A percentile compares a stretch with the other conserved stretches of the same genome.
phyloP scores from a whole-genome alignment of 2,329 filamentous ascomycete genomes.

The Waltergamsia citrina region DNA sequence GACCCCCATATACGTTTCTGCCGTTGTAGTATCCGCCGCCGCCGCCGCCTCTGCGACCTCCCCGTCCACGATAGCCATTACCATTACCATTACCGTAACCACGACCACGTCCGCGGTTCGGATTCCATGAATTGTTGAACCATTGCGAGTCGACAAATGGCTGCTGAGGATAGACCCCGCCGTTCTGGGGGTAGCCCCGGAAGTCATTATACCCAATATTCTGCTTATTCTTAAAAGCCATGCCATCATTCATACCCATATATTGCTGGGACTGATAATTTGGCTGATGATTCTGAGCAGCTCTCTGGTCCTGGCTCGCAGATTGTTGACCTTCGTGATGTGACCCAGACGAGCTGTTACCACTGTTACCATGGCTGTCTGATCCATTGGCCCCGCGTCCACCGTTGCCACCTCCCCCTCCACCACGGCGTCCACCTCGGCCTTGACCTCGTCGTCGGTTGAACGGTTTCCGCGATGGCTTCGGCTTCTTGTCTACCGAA shows the following conservation, averaged over 20 bases:
- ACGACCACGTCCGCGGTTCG: background rate
- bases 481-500: constrained; percentile 41
- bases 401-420: background rate
- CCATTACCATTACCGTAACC: constrained; percentile 2
- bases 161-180: background rate
- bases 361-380: background rate
- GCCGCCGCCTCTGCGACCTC: background rate
- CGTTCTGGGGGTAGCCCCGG: too few species aligned
- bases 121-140: background rate
- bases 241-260: too few species aligned
- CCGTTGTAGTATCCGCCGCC: background rate
- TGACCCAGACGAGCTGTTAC: too few species aligned
- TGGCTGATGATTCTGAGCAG: too few species aligned
- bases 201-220: too few species aligned
- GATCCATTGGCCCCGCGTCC: background rate
- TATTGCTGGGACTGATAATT: too few species aligned
- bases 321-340: too few species aligned
- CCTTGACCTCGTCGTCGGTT: constrained; percentile 17
- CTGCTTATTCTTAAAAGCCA: too few species aligned
- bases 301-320: too few species aligned
- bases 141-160: background rate
- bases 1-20: background rate
- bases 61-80: constrained; percentile 1
- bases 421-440: constrained; percentile 11
- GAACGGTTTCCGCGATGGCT: constrained; percentile 12